Evolutionary conservation across 2,329 filamentous ascomycete species (phyloP).

Genomic region (Penicillium decumbens): DNA sequence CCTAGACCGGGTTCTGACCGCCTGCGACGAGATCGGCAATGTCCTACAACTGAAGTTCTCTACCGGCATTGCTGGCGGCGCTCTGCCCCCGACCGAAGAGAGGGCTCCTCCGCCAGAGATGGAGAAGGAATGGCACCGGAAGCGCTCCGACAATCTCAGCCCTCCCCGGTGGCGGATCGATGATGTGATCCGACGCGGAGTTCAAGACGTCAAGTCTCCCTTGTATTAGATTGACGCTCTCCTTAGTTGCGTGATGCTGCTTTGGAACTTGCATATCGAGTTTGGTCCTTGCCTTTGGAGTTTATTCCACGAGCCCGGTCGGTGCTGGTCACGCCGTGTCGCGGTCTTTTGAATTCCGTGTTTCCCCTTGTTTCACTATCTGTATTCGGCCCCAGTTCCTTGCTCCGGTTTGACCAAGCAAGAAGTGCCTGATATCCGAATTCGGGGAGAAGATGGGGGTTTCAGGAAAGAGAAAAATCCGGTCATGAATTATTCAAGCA

Average conservation of each 20-base stretch:
- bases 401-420: conserved; percentile 4
- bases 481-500: conserved; percentile 26
- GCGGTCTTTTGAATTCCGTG: conserved; percentile 14
- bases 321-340: conserved; percentile 42
- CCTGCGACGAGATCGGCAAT: conserved; percentile 89
- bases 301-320: conserved; percentile 24
- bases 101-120: conserved; percentile 59
- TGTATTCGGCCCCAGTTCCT: conserved; percentile 2
- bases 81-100: conserved; percentile 68
- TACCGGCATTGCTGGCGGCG: conserved; percentile 87
- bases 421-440: not conserved
- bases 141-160: conserved; percentile 50
- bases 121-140: conserved; percentile 61
- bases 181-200: conserved; percentile 68
- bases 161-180: conserved; percentile 76
- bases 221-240: conserved; percentile 53
- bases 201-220: conserved; percentile 68
- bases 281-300: conserved; percentile 10
- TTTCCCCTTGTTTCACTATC: conserved; percentile 22
- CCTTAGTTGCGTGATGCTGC: conserved; percentile 13
- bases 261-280: conserved; percentile 12
- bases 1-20: conserved; percentile 78
- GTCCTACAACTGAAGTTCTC: conserved; percentile 94
- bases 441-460: not conserved
- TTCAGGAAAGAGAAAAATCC: conserved; percentile 10